Evolutionary conservation across 2,329 filamentous ascomycete genomes (phyloP).

Genomic region (Aspergillus tubingensis): DNA sequence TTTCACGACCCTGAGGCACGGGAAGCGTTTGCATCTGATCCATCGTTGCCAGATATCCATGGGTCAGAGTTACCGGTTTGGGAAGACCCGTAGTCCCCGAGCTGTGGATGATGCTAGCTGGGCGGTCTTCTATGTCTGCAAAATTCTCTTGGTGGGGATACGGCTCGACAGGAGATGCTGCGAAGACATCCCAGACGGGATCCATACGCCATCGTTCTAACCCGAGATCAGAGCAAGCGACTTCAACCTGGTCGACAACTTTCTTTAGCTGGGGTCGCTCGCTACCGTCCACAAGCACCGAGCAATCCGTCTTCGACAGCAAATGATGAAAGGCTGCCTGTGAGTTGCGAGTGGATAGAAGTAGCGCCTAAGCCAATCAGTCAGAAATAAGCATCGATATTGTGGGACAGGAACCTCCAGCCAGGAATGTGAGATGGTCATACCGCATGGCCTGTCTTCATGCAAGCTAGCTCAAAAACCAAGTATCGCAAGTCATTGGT

Average conservation of each 20-base stretch:
- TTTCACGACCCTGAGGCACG: background rate
- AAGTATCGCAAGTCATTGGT: slow-evolving; percentile 28
- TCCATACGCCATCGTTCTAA: slow-evolving; percentile 1
- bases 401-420: background rate
- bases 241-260: background rate
- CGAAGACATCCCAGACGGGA: background rate
- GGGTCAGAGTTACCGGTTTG: slow-evolving; percentile 7
- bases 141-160: background rate
- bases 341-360: slow-evolving; percentile 7
- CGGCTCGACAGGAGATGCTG: background rate
- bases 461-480: slow-evolving; percentile 26
- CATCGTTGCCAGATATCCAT: slow-evolving; percentile 1
- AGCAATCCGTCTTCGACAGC: background rate
- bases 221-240: background rate
- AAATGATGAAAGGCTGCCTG: slow-evolving; percentile 1
- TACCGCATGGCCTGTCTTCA: slow-evolving; percentile 26
- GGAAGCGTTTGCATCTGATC: slow-evolving; percentile 1
- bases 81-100: slow-evolving; percentile 13
- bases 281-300: background rate
- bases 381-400: background rate
- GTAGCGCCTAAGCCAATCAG: background rate
- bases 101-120: slow-evolving; percentile 18
- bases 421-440: background rate
- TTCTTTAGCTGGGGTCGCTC: background rate
- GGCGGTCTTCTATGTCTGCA: slow-evolving; percentile 10